Conservation (phyloP, 306 rosid genomes). For the Lupinus albus region DNA sequence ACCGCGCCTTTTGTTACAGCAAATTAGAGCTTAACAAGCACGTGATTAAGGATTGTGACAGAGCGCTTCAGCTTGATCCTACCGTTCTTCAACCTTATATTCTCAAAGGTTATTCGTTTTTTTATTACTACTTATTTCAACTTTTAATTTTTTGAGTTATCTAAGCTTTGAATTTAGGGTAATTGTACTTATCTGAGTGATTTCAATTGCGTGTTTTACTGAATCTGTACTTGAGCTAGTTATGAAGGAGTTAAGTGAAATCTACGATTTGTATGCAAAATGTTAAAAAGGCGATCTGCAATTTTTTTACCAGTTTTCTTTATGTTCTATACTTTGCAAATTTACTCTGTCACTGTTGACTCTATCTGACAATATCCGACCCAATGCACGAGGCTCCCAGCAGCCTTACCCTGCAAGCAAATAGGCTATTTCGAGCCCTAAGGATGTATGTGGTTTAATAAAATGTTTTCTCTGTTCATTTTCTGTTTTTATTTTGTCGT, state of each 20-base stretch:
- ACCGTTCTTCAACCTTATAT: slow-evolving; percentile 65
- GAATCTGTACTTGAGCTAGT: slow-evolving; percentile 29
- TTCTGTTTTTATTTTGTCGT: too few species aligned
- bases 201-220: background rate
- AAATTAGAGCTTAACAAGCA: slow-evolving; percentile 83
- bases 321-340: slow-evolving; percentile 1
- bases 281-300: background rate
- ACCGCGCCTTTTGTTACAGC: slow-evolving; percentile 80
- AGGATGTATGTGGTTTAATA: too few species aligned
- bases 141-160: background rate
- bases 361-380: slow-evolving; percentile 36
- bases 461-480: too few species aligned
- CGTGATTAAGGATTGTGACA: slow-evolving; percentile 77
- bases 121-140: slow-evolving; percentile 16
- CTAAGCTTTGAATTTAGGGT: slow-evolving; percentile 11
- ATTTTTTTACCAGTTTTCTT: slow-evolving; percentile 4
- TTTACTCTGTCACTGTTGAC: slow-evolving; percentile 32
- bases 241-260: slow-evolving; percentile 3
- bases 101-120: slow-evolving; percentile 60
- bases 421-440: too few species aligned
- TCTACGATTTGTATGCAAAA: background rate
- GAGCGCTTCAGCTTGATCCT: slow-evolving; percentile 70
- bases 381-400: too few species aligned
- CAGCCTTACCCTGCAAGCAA: too few species aligned
- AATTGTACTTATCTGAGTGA: background rate